phyloP scores from a whole-genome alignment of 306 rosid species.

The Amphicarpaea edgeworthii region DNA sequence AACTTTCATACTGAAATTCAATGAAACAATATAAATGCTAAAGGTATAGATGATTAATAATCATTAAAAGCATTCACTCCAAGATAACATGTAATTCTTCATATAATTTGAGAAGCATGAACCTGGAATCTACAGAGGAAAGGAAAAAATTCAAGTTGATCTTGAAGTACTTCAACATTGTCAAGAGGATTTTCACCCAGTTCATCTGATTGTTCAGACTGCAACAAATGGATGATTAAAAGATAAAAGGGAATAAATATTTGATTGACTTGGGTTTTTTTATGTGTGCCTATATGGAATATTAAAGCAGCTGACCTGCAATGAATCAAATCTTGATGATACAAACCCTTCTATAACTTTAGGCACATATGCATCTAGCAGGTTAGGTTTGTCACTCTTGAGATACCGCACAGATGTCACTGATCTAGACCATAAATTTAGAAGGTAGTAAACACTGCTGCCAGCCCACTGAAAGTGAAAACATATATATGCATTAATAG shows the following conservation, averaged over 20 bases:
- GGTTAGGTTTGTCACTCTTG: conserved; percentile 57
- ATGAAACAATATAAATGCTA: conserved; percentile 26
- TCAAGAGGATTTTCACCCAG: conserved; percentile 59
- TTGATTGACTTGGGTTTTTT: not conserved
- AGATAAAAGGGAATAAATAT: conserved; percentile 17
- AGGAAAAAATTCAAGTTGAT: conserved; percentile 60
- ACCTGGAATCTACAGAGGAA: conserved; percentile 62
- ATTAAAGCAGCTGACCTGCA: conserved; percentile 50
- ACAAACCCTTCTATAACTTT: conserved; percentile 58
- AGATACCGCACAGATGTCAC: conserved; percentile 54
- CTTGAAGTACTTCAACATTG: conserved; percentile 59
- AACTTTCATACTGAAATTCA: conserved; percentile 59
- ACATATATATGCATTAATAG: conserved; percentile 32
- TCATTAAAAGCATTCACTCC: conserved; percentile 6
- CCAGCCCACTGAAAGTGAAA: conserved; percentile 60
- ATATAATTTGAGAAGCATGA: conserved; percentile 25
- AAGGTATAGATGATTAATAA: conserved; percentile 1
- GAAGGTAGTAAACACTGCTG: conserved; percentile 59
- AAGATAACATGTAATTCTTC: conserved; percentile 18
- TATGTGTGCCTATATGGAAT: not conserved
- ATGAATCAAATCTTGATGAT: conserved; percentile 57
- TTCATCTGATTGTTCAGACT: conserved; percentile 57
- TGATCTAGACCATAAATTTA: conserved; percentile 57
- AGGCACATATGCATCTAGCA: conserved; percentile 57
- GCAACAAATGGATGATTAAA: conserved; percentile 24